Evolutionary conservation across 2,329 filamentous ascomycete species (phyloP), one percentile per base, ranked within the genome.

Genomic region (Mollisia scopiformis): DNA sequence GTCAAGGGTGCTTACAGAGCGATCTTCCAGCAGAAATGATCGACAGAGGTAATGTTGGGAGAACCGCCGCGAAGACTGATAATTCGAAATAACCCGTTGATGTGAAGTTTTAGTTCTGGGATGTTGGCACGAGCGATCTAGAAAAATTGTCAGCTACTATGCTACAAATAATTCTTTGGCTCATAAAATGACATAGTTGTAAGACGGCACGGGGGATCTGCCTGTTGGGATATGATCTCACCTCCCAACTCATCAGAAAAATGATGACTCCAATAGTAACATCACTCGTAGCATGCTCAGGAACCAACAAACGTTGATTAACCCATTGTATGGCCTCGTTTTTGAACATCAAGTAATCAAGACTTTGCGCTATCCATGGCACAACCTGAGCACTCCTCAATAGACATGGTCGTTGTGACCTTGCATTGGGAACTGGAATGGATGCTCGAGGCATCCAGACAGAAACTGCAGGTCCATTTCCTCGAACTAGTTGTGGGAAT

Each of bases 211-310:
- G 37, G n/a, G n/a, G 6, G n/a, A n/a, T n/a, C n/a, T n/a, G n/a
- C n/a, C n/a, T n/a, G n/a, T n/a, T n/a, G n/a, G n/a, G n/a, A n/a
- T n/a, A n/a, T 6, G 4, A 25, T 10, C 51, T 16, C 6, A 54
- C 43, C 55, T 57, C 43, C 55, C 55, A 50, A 39, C 55, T 50
- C 43, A 57, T 57, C 43, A 57, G 23, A 37, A 21, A 50, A 14
- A 35, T 47, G 21, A 57, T 49, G 10, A 46, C 55, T 3, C 41
- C 31, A 47, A 56, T 56, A 21, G 41, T 56, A 19, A 47, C 19
- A 23, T 49, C 54, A 28, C 19, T 23, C 30, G 31, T 56, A 16
- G 30, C 41, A 33, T 56, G 11, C 5, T 39, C 21, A 37, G 39
- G 16, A 43, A 43, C 39, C 2, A 35, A 6, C 27, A 56, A 21